Percentiles rank a stretch among this genome's conserved stretches.
phyloP scores from a whole-genome alignment of 2,329 filamentous ascomycete species.

The Fusarium sarcochroum region DNA sequence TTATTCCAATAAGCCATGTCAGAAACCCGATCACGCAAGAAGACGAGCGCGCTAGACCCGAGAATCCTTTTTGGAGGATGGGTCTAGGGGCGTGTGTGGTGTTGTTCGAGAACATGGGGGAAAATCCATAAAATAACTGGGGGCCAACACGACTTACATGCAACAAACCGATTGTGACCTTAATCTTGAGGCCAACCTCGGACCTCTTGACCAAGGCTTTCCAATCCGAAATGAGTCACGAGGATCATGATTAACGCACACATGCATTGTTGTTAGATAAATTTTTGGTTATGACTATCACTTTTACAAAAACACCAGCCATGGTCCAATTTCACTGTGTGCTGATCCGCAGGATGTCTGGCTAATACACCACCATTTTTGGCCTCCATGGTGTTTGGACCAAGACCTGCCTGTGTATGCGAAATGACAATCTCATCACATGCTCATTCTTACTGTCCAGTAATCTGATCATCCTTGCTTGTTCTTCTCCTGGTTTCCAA shows the following conservation, averaged over 20 bases:
- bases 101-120: conserved; percentile 30
- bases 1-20: conserved; percentile 40
- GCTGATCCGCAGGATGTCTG: conserved; percentile 24
- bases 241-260: conserved; percentile 31
- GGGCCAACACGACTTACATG: conserved; percentile 14
- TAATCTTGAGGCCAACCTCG: conserved; percentile 36
- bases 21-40: conserved; percentile 28
- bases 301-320: neutral
- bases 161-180: conserved; percentile 30
- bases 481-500: conserved; percentile 19
- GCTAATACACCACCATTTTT: conserved; percentile 36
- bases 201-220: neutral
- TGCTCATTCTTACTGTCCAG: conserved; percentile 13
- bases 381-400: neutral
- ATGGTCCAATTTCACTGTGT: conserved; percentile 3
- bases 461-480: conserved; percentile 13
- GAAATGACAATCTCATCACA: conserved; percentile 32
- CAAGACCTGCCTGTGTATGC: neutral
- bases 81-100: conserved; percentile 18
- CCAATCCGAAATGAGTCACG: conserved; percentile 32
- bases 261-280: conserved; percentile 20
- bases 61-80: conserved; percentile 4
- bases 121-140: conserved; percentile 1
- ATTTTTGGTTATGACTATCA: conserved; percentile 4
- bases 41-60: conserved; percentile 17